phyloP scores from a whole-genome alignment of 148 eudicot species.

The Fagopyrum tataricum region DNA sequence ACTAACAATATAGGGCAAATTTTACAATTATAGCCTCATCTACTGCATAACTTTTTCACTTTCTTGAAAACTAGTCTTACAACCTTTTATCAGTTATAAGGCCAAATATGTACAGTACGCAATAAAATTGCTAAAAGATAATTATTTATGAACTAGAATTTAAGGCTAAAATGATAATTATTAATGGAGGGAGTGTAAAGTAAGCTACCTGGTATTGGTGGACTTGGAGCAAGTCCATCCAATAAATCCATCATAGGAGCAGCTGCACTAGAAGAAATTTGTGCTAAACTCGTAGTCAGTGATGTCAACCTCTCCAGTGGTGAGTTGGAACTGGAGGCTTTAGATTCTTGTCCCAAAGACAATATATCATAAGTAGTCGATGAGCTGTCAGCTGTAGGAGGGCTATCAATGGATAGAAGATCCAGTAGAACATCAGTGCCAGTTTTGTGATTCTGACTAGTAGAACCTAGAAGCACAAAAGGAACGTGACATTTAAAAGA shows the following conservation, averaged over 20 bases:
- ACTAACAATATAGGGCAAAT: too few species aligned
- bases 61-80: too few species aligned
- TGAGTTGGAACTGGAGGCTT: constrained; percentile 29
- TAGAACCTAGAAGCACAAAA: constrained; percentile 36
- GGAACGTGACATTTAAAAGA: background rate
- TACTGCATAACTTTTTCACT: too few species aligned
- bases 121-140: too few species aligned
- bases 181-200: background rate
- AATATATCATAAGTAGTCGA: constrained; percentile 40
- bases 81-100: too few species aligned
- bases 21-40: too few species aligned
- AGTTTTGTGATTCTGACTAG: constrained; percentile 53
- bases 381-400: constrained; percentile 49
- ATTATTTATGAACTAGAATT: too few species aligned
- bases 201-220: constrained; percentile 29
- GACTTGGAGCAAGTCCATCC: constrained; percentile 58
- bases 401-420: constrained; percentile 76
- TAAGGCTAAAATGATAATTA: too few species aligned
- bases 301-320: constrained; percentile 43
- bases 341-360: constrained; percentile 45
- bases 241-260: constrained; percentile 67
- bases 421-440: constrained; percentile 81
- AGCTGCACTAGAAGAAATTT: constrained; percentile 40
- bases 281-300: constrained; percentile 34
- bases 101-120: too few species aligned